Evolutionary conservation across 495 filamentous ascomycete species (phyloP).

Genomic region (Lasiosphaeriaceae sp.): DNA sequence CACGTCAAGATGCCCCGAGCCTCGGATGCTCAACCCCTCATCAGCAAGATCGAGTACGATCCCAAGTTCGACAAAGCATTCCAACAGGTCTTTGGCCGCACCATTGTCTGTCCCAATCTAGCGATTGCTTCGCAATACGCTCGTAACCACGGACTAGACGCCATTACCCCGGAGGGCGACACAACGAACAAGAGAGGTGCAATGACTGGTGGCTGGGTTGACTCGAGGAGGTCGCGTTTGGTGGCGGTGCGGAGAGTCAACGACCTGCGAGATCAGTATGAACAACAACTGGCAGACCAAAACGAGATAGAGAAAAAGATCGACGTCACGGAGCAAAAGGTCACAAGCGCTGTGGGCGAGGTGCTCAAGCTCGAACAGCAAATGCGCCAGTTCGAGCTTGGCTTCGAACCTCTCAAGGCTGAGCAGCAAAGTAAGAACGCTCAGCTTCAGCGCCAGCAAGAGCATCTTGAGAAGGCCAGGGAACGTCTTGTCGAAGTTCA

Average conservation of each 20-base stretch:
- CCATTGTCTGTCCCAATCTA: slow-evolving; percentile 88
- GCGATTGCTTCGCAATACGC: slow-evolving; percentile 84
- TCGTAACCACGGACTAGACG: slow-evolving; percentile 81
- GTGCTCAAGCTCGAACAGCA: slow-evolving; percentile 80
- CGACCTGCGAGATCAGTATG: slow-evolving; percentile 70
- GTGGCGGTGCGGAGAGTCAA: slow-evolving; percentile 76
- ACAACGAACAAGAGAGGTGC: slow-evolving; percentile 90
- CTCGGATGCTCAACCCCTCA: slow-evolving; percentile 79
- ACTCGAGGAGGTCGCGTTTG: slow-evolving; percentile 75
- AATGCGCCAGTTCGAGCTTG: slow-evolving; percentile 71
- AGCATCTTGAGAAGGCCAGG: slow-evolving; percentile 68
- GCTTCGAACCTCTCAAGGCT: slow-evolving; percentile 72
- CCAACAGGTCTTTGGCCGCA: slow-evolving; percentile 91
- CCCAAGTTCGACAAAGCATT: slow-evolving; percentile 76
- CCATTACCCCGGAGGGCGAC: slow-evolving; percentile 92
- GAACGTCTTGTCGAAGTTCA: slow-evolving; percentile 70
- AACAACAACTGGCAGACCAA: slow-evolving; percentile 52
- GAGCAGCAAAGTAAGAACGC: slow-evolving; percentile 68
- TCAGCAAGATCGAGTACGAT: slow-evolving; percentile 81
- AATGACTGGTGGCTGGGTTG: slow-evolving; percentile 88
- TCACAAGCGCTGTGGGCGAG: slow-evolving; percentile 76
- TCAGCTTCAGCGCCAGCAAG: slow-evolving; percentile 68
- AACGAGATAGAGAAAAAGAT: slow-evolving; percentile 50
- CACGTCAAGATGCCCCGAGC: slow-evolving; percentile 74
- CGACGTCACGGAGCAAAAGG: slow-evolving; percentile 76